Base-by-base conservation (phyloP, 2,329 filamentous ascomycete genomes). In the Aspergillus uvarum region DNA sequence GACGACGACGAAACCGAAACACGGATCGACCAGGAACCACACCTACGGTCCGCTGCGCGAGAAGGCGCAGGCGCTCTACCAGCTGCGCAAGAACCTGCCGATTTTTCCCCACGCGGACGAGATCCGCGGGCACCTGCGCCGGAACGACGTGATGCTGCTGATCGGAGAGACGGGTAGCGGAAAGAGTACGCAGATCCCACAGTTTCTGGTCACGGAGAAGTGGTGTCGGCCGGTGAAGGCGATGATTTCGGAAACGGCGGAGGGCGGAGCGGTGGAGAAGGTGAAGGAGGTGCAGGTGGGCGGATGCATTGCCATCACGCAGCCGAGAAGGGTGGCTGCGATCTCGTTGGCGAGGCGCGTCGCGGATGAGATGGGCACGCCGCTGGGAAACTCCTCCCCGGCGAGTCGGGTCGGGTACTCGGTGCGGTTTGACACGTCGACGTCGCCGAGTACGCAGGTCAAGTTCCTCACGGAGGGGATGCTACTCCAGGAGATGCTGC, bases 381-480 rank as follows among this genome's bases (percentile, higher is more conserved):
- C 84, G 8, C 76, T 90, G 51, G 87, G 86, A 0, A 80, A 79
- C 19, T 81, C 82, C 0, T 85, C 82, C 26, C 84, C 85, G 2
- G 80, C 81, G 5, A 85, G 84, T 58, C 83, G 81, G 66, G 93
- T 99, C 11, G 95, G 95, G 47, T 99, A 98, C 73, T 94, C 91
- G 4, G 94, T 99, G 35, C 89, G 95, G 58, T 99, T 99, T 70
- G 95, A 99, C 68, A 91, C 93, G 61, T 88, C 89, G 12, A 86
- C 91, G 0, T 90, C 91, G n/a, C 85, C 85, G 21, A 89, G 87
- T n/a, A 91, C 91, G 4, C 88, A 85, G 69, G 89, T 99, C 77
- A 98, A 98, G 72, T 99, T 92, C 69, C 80, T 99, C 64, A 99
- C 95, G 0, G 96, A 99, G 75, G 95, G 95, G 69, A 98, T 96